These are phyloP conservation scores for Hortiboletus campestris DNA, from an alignment of 768 basidiomycete genomes.

Conservation along the genomic window DNA sequence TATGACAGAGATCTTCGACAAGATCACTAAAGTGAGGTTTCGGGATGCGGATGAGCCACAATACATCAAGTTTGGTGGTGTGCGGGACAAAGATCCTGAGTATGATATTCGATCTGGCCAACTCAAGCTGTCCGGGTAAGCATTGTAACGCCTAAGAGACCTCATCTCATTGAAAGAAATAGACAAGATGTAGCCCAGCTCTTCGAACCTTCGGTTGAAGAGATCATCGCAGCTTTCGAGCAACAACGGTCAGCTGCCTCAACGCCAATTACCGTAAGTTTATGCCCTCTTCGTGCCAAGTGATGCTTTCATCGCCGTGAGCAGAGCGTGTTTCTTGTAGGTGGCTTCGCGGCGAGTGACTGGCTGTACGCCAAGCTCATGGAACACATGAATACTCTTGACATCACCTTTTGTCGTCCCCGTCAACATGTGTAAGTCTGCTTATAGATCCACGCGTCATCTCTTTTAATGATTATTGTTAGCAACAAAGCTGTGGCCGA, in stretches of 20 bases:
- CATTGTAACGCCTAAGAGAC: conserved; percentile 22
- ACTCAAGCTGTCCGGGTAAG: conserved; percentile 36
- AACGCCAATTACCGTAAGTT: conserved; percentile 7
- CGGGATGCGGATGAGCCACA: conserved; percentile 33
- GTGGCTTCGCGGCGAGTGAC: conserved; percentile 15
- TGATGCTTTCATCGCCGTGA: background rate
- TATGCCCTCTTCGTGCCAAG: background rate
- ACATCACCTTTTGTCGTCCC: conserved; percentile 10
- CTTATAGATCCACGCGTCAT: background rate
- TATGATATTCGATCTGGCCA: conserved; percentile 37
- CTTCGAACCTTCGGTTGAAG: conserved; percentile 13
- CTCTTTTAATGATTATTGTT: background rate
- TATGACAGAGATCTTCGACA: conserved; percentile 36
- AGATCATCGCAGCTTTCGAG: conserved; percentile 14
- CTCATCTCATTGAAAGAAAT: conserved; percentile 34
- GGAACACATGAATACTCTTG: conserved; percentile 8
- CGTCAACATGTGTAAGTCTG: conserved; percentile 14
- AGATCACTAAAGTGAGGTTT: conserved; percentile 38
- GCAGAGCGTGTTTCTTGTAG: conserved; percentile 12
- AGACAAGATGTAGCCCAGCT: conserved; percentile 11
- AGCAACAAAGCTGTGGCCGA: conserved; percentile 19
- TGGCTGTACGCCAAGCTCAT: conserved; percentile 11
- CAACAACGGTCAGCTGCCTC: conserved; percentile 10
- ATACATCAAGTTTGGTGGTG: conserved; percentile 39
- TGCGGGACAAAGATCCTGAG: conserved; percentile 33